Percentiles rank a stretch among this genome's conserved stretches.
These are phyloP conservation scores for Hippophae rhamnoides DNA, from an alignment of 306 rosid genomes.

Conservation along the genomic window DNA sequence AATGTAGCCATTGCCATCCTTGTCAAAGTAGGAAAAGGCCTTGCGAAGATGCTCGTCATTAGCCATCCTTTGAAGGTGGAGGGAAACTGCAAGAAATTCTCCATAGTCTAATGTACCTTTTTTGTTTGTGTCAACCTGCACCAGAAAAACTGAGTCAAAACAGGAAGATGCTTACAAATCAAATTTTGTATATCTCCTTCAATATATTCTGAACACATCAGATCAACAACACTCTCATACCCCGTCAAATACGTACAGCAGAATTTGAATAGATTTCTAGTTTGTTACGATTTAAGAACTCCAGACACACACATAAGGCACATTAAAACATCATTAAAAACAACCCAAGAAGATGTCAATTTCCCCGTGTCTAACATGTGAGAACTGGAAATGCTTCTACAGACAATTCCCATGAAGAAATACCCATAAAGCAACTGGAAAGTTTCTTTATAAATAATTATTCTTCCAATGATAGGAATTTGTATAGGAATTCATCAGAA, in stretches of 20 bases:
- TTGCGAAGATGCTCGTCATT: slow-evolving; percentile 91
- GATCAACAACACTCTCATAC: not conserved
- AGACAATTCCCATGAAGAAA: too few species aligned
- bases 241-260: slow-evolving; percentile 1
- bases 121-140: slow-evolving; percentile 72
- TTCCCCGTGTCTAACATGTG: too few species aligned
- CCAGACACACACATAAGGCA: not conserved
- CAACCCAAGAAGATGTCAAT: too few species aligned
- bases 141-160: slow-evolving; percentile 7
- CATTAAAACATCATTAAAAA: not conserved
- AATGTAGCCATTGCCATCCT: slow-evolving; percentile 73
- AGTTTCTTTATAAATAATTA: too few species aligned
- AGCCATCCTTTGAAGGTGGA: slow-evolving; percentile 87
- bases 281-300: not conserved
- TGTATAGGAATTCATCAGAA: too few species aligned
- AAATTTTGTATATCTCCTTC: slow-evolving; percentile 4
- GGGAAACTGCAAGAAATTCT: slow-evolving; percentile 83
- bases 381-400: too few species aligned
- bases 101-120: slow-evolving; percentile 91
- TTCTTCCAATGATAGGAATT: too few species aligned
- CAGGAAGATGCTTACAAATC: slow-evolving; percentile 4
- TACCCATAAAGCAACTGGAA: too few species aligned
- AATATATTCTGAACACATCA: not conserved
- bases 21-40: slow-evolving; percentile 95
- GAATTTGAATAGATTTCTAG: not conserved